Conservation (phyloP, 345 rosid genomes). For the Lepidium didymum region DNA sequence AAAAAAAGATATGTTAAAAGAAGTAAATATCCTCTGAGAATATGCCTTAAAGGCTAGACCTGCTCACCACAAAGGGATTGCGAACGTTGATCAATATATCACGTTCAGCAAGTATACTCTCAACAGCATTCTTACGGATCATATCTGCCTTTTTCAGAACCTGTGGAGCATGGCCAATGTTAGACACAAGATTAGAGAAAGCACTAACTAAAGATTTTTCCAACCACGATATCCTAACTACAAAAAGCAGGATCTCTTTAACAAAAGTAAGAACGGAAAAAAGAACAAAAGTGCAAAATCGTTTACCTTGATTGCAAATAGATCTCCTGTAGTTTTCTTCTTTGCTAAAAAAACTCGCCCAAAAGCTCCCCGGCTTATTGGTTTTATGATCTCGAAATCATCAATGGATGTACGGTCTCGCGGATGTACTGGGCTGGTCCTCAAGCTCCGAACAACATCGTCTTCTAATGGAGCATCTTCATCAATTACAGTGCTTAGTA, state of each 20-base stretch:
- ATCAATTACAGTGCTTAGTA: slow-evolving; percentile 76
- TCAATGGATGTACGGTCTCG: slow-evolving; percentile 96
- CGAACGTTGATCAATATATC: slow-evolving; percentile 97
- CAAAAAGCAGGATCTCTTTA: not conserved
- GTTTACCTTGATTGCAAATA: slow-evolving; percentile 90
- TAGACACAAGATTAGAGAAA: slow-evolving; percentile 14
- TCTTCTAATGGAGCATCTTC: slow-evolving; percentile 98
- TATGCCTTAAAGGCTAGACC: slow-evolving; percentile 33
- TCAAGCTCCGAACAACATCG: slow-evolving; percentile 90
- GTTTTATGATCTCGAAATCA: slow-evolving; percentile 98
- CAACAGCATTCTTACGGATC: slow-evolving; percentile 99
- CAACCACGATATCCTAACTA: not conserved
- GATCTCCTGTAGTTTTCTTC: slow-evolving; percentile 97
- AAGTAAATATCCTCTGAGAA: slow-evolving; percentile 18
- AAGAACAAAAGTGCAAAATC: slow-evolving; percentile 2
- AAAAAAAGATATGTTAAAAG: slow-evolving; percentile 30
- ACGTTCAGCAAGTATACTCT: slow-evolving; percentile 99
- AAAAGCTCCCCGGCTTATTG: slow-evolving; percentile 99
- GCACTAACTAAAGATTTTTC: slow-evolving; percentile 11
- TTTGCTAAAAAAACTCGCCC: slow-evolving; percentile 97
- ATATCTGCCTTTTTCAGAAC: slow-evolving; percentile 98
- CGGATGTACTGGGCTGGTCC: slow-evolving; percentile 90
- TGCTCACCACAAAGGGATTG: slow-evolving; percentile 99
- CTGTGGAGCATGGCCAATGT: slow-evolving; percentile 36
- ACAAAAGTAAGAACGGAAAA: not conserved